phyloP scores from a whole-genome alignment of 208 protist species.

The Naegleria fowleri region DNA sequence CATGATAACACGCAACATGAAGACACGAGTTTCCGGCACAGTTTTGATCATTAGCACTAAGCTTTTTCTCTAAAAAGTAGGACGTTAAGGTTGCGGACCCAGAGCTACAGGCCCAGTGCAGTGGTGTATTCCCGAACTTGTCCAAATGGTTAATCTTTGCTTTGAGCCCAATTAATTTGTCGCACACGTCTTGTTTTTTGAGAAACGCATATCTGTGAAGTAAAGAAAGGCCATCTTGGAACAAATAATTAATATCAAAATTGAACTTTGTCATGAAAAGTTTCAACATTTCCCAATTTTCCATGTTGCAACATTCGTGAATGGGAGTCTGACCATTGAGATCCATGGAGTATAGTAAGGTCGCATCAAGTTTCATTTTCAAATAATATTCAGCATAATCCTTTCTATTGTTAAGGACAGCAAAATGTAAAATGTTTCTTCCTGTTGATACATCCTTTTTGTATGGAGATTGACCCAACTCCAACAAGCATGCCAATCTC shows the following conservation, averaged over 20 bases:
- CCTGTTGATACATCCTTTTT: background rate
- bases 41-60: background rate
- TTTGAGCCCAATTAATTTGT: constrained; percentile 6
- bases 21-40: background rate
- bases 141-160: background rate
- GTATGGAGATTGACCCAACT: background rate
- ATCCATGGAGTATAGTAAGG: background rate
- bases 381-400: background rate
- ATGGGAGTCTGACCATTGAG: background rate
- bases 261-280: background rate
- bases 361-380: background rate
- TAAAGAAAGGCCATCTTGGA: background rate
- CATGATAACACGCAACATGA: background rate
- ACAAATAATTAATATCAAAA: background rate
- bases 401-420: background rate
- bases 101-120: background rate
- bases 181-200: background rate
- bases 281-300: constrained; percentile 12
- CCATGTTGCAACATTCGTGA: too few relatives aligned
- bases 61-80: background rate
- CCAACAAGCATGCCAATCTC: background rate
- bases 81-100: background rate
- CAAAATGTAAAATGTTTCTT: background rate
- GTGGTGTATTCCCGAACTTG: background rate
- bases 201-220: background rate